These are phyloP conservation scores for Brassica juncea DNA, from an alignment of 345 rosid species.

Conservation along the genomic window DNA sequence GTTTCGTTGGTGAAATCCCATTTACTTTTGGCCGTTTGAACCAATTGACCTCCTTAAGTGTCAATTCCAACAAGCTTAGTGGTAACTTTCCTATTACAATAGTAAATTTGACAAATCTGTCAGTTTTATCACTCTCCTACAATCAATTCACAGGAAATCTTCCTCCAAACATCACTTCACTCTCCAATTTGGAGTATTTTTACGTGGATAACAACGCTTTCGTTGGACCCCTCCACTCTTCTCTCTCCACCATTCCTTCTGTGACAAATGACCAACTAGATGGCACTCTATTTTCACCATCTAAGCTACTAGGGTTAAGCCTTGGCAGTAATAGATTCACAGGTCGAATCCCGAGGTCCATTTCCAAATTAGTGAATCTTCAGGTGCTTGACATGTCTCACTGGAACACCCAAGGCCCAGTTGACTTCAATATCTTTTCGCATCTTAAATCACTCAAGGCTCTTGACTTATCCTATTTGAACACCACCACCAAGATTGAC, in stretches of 20 bases:
- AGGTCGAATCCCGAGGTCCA: neutral
- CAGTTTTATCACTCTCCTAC: neutral
- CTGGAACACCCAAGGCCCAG: neutral
- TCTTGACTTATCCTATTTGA: neutral
- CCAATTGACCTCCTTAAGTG: neutral
- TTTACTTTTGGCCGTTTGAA: neutral
- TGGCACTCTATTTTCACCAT: neutral
- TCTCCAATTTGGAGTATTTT: neutral
- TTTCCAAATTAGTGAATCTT: neutral
- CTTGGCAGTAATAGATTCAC: neutral
- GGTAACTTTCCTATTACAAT: neutral
- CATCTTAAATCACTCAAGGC: neutral
- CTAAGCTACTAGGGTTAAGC: neutral
- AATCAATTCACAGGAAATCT: neutral
- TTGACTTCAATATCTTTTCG: neutral
- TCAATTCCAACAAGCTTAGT: neutral
- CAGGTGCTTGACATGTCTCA: neutral
- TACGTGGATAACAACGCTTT: neutral
- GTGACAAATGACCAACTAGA: neutral
- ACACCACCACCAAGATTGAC: neutral
- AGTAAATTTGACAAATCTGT: neutral
- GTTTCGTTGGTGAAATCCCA: neutral
- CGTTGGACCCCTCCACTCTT: neutral
- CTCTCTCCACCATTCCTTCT: neutral
- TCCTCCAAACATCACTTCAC: neutral